These are phyloP conservation scores for Tephrocybe rancida DNA, from an alignment of 768 basidiomycete genomes.

Conservation along the genomic window DNA sequence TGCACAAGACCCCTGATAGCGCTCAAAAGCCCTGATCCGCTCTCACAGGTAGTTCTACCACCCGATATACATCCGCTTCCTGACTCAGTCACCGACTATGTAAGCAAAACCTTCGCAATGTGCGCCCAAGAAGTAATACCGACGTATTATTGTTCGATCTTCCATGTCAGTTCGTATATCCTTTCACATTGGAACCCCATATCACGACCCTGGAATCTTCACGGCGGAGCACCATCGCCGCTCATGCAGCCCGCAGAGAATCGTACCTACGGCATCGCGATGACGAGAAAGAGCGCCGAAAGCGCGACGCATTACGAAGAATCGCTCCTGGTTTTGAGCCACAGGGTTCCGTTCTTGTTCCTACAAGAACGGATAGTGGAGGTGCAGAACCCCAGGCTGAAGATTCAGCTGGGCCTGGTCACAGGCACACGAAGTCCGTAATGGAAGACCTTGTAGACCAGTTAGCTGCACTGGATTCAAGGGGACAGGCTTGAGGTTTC, in stretches of 20 bases:
- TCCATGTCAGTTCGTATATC: slow-evolving; percentile 83
- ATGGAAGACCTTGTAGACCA: slow-evolving; percentile 88
- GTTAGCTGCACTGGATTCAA: slow-evolving; percentile 66
- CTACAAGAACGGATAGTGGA: slow-evolving; percentile 38
- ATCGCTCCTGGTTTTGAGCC: slow-evolving; percentile 90
- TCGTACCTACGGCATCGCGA: slow-evolving; percentile 70
- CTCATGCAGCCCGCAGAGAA: slow-evolving; percentile 68
- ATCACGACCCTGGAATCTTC: slow-evolving; percentile 76
- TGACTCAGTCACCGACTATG: slow-evolving; percentile 87
- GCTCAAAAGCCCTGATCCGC: neutral
- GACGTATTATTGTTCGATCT: neutral
- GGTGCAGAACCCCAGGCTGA: slow-evolving; percentile 17
- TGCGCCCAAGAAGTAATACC: slow-evolving; percentile 1
- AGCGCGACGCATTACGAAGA: slow-evolving; percentile 67
- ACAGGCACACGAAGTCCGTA: slow-evolving; percentile 47
- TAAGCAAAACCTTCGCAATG: slow-evolving; percentile 29
- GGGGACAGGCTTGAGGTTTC: neutral
- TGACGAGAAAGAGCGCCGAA: slow-evolving; percentile 72
- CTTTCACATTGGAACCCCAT: slow-evolving; percentile 91
- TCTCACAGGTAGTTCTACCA: slow-evolving; percentile 74
- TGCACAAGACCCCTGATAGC: neutral
- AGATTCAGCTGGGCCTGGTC: slow-evolving; percentile 8
- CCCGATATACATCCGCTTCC: slow-evolving; percentile 95
- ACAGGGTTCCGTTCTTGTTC: slow-evolving; percentile 57
- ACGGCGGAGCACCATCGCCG: slow-evolving; percentile 64